phyloP scores from a whole-genome alignment of 1,284 basidiomycete species.

The Puccinia novopanici region DNA sequence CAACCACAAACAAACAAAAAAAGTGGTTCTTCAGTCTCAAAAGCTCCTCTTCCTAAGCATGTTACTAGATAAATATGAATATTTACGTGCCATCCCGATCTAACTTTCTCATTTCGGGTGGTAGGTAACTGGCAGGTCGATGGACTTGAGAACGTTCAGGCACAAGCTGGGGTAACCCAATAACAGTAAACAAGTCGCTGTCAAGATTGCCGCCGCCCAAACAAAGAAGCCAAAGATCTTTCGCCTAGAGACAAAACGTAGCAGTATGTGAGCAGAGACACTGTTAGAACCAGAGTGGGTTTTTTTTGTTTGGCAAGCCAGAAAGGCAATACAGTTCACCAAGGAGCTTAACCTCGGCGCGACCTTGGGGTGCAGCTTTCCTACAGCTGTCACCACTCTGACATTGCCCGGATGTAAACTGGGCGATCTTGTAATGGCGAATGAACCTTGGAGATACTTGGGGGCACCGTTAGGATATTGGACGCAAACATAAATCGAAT shows the following conservation, averaged over 20 bases:
- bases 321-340: slow-evolving; percentile 73
- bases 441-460: slow-evolving; percentile 65
- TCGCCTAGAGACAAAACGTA: slow-evolving; percentile 60
- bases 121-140: slow-evolving; percentile 65
- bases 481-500: slow-evolving; percentile 71
- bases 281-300: too few relatives aligned
- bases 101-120: slow-evolving; percentile 64
- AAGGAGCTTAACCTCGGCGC: slow-evolving; percentile 64
- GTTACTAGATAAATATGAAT: not conserved
- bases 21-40: too few relatives aligned
- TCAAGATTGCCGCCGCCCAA: slow-evolving; percentile 74
- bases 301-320: too few relatives aligned
- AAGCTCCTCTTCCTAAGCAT: too few relatives aligned
- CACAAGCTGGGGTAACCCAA: slow-evolving; percentile 63
- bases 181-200: slow-evolving; percentile 66
- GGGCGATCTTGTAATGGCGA: slow-evolving; percentile 69
- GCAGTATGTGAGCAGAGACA: too few relatives aligned
- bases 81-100: slow-evolving; percentile 63
- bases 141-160: slow-evolving; percentile 60
- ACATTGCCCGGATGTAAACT: slow-evolving; percentile 73
- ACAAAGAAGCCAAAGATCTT: slow-evolving; percentile 69
- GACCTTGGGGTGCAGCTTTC: slow-evolving; percentile 64
- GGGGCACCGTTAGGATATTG: slow-evolving; percentile 64
- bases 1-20: too few relatives aligned
- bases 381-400: slow-evolving; percentile 71